These are phyloP conservation scores for Neurospora sp. DNA, from an alignment of 495 filamentous ascomycete genomes.

Conservation along the genomic window DNA sequence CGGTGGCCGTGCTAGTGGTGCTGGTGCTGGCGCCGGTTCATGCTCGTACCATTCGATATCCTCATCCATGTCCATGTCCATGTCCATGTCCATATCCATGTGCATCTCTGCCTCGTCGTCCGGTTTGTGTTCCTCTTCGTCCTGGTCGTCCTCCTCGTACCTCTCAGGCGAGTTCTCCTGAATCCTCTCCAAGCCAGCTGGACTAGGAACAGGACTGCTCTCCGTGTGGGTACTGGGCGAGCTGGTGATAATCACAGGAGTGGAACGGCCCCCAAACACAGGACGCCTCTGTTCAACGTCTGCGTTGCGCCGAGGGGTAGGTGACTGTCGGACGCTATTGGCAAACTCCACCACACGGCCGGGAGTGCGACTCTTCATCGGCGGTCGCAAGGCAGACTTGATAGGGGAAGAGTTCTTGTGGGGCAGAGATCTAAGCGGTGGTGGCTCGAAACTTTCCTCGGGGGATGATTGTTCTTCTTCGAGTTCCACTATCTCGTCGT, in stretches of 20 bases:
- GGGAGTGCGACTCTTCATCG: slow-evolving; percentile 27
- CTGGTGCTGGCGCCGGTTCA: background rate
- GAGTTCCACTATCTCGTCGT: background rate
- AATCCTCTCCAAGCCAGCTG: background rate
- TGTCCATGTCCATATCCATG: background rate
- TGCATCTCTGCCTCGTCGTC: background rate
- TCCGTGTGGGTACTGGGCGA: background rate
- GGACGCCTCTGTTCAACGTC: background rate
- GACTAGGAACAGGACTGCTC: background rate
- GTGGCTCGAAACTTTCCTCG: slow-evolving; percentile 3
- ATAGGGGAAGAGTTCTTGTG: slow-evolving; percentile 33
- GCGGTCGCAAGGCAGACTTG: slow-evolving; percentile 43
- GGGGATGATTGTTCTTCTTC: slow-evolving; percentile 8
- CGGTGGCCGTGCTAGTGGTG: background rate
- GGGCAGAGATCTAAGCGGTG: slow-evolving; percentile 11
- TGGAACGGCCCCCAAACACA: background rate
- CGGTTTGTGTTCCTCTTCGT: background rate
- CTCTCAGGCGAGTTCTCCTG: background rate
- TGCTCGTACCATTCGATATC: background rate
- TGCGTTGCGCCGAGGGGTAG: background rate
- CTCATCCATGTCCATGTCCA: background rate
- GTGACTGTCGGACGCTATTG: slow-evolving; percentile 13
- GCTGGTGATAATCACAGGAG: background rate
- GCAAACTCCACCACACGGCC: slow-evolving; percentile 39
- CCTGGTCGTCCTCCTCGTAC: slow-evolving; percentile 9